These are phyloP conservation scores for Cladosporium sp. DNA, from an alignment of 2,329 filamentous ascomycete species.

Conservation along the genomic window DNA sequence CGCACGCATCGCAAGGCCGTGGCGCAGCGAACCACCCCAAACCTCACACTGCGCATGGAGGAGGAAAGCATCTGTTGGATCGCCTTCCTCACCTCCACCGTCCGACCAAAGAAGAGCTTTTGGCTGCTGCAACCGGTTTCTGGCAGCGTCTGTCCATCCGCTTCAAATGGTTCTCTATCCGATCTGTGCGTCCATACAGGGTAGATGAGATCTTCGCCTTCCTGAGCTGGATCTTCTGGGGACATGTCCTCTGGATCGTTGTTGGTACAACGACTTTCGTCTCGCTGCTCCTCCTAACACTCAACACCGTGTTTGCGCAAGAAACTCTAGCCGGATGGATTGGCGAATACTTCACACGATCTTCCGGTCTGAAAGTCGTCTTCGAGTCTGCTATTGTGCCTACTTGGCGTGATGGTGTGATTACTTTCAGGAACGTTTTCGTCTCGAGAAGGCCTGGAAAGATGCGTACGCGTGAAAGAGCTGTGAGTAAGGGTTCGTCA, in stretches of 20 bases:
- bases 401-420: conserved; percentile 91
- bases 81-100: conserved; percentile 67
- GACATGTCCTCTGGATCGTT: conserved; percentile 93
- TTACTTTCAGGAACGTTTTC: conserved; percentile 94
- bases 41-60: conserved; percentile 11
- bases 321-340: conserved; percentile 92
- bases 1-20: conserved; percentile 20
- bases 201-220: conserved; percentile 95
- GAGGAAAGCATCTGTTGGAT: conserved; percentile 45
- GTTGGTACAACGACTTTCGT: conserved; percentile 97
- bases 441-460: conserved; percentile 83
- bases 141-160: conserved; percentile 85
- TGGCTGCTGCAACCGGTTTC: conserved; percentile 88
- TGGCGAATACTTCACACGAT: conserved; percentile 91
- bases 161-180: conserved; percentile 97
- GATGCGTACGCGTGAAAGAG: conserved; percentile 40
- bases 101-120: conserved; percentile 87
- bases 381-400: conserved; percentile 98
- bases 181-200: conserved; percentile 91
- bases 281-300: conserved; percentile 80
- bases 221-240: conserved; percentile 89
- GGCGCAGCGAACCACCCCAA: conserved; percentile 27
- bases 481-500: conserved; percentile 86
- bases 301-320: conserved; percentile 96
- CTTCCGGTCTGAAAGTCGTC: conserved; percentile 86